Evolutionary conservation across 2,329 filamentous ascomycete species (phyloP).

Genomic region (Paraconiothyrium sp.): DNA sequence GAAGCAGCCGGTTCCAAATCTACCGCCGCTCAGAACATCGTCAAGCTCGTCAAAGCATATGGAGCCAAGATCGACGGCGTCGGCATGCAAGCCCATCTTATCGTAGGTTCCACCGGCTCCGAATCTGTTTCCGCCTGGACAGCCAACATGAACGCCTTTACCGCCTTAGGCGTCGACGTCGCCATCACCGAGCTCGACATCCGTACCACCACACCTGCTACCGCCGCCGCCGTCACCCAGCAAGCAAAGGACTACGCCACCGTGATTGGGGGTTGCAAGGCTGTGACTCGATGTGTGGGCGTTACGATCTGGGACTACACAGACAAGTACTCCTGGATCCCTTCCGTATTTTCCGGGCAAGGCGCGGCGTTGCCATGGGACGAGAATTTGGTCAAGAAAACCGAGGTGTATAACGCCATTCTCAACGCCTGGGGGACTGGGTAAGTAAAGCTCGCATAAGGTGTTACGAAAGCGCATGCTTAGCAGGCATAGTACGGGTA

Average conservation of each 20-base stretch:
- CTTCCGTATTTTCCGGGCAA: conserved; percentile 52
- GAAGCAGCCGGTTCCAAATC: conserved; percentile 51
- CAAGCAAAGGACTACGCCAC: conserved; percentile 64
- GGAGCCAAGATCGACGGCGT: conserved; percentile 48
- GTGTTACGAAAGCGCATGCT: background rate
- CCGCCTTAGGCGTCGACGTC: conserved; percentile 63
- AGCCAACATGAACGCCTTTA: conserved; percentile 61
- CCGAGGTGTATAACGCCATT: conserved; percentile 32
- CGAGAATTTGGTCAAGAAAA: conserved; percentile 57
- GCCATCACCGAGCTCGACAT: conserved; percentile 74
- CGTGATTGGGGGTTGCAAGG: conserved; percentile 63
- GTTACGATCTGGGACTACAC: conserved; percentile 68
- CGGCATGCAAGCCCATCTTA: conserved; percentile 65
- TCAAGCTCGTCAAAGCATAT: conserved; percentile 49
- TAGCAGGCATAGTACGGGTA: background rate
- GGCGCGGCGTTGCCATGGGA: conserved; percentile 59
- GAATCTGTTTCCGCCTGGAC: conserved; percentile 46
- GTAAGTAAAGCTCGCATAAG: background rate
- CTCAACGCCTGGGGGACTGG: conserved; percentile 27
- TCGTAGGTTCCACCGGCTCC: conserved; percentile 48
- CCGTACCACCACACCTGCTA: conserved; percentile 40
- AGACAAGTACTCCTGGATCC: conserved; percentile 59
- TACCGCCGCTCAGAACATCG: conserved; percentile 46
- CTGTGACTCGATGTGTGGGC: conserved; percentile 64
- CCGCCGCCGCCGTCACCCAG: conserved; percentile 31